These are phyloP conservation scores for Penicillium sp. DNA, from an alignment of 2,329 filamentous ascomycete genomes.

Conservation along the genomic window DNA sequence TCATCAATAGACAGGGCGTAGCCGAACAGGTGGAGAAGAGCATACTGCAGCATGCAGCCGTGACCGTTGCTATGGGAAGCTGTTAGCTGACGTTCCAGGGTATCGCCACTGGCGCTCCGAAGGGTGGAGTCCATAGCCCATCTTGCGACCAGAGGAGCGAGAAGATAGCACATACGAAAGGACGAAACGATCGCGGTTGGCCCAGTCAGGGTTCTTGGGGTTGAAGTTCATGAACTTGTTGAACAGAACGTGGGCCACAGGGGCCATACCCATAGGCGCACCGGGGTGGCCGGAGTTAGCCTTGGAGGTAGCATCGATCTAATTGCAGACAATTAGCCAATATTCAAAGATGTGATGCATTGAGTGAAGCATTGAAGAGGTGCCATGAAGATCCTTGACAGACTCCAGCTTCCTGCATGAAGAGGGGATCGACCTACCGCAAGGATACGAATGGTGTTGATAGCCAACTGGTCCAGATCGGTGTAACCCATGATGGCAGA, in stretches of 20 bases:
- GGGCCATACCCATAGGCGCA: constrained; percentile 97
- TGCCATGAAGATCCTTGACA: background rate
- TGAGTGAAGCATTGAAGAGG: background rate
- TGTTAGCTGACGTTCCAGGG: background rate
- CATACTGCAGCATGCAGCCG: constrained; percentile 99
- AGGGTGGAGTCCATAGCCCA: background rate
- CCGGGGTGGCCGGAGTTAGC: constrained; percentile 98
- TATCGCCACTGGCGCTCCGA: background rate
- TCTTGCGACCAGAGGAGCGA: background rate
- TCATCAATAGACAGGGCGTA: constrained; percentile 86
- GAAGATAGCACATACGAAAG: constrained; percentile 76
- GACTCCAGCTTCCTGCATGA: constrained; percentile 4
- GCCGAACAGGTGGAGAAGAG: constrained; percentile 93
- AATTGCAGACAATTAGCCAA: constrained; percentile 19
- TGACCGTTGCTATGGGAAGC: constrained; percentile 77
- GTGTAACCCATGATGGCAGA: constrained; percentile 76
- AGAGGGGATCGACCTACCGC: constrained; percentile 68
- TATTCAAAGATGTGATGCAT: background rate
- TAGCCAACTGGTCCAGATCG: constrained; percentile 83
- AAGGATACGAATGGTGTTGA: constrained; percentile 97
- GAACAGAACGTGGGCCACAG: constrained; percentile 93
- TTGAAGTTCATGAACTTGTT: constrained; percentile 99
- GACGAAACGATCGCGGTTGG: constrained; percentile 97
- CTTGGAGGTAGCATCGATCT: constrained; percentile 96
- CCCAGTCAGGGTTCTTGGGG: constrained; percentile 96